These are phyloP conservation scores for Massariosphaeria phaeospora DNA, from an alignment of 495 filamentous ascomycete species.

Conservation along the genomic window DNA sequence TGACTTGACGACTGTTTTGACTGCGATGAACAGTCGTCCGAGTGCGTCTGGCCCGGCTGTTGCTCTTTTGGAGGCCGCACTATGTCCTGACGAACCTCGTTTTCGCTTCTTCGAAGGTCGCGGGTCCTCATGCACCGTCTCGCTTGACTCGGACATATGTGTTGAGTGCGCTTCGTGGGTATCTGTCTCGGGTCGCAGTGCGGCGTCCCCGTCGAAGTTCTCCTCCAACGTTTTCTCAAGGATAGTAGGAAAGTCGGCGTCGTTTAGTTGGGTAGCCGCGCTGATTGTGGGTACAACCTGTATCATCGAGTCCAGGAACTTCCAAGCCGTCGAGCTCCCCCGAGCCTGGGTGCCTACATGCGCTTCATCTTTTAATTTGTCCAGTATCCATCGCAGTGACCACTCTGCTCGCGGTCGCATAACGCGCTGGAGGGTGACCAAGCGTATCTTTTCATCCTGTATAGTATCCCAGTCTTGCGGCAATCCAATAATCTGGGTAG, in stretches of 20 bases:
- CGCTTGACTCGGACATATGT: slow-evolving; percentile 18
- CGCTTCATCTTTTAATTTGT: slow-evolving; percentile 48
- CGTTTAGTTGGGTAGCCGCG: slow-evolving; percentile 20
- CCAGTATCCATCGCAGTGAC: slow-evolving; percentile 63
- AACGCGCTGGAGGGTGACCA: slow-evolving; percentile 37
- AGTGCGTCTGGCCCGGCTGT: not conserved
- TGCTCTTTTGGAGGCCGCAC: slow-evolving; percentile 12
- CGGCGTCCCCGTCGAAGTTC: slow-evolving; percentile 16
- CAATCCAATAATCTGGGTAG: slow-evolving; percentile 23
- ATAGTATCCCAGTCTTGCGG: slow-evolving; percentile 35
- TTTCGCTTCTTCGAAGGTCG: slow-evolving; percentile 28
- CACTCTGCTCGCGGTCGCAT: slow-evolving; percentile 54
- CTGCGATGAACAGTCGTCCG: slow-evolving; percentile 17
- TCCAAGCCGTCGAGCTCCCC: slow-evolving; percentile 29
- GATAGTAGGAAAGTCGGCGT: slow-evolving; percentile 22
- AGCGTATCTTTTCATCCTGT: slow-evolving; percentile 1
- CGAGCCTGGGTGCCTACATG: slow-evolving; percentile 28
- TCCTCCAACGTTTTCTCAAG: slow-evolving; percentile 29
- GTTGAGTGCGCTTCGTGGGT: not conserved
- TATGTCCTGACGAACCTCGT: slow-evolving; percentile 8
- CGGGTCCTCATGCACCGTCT: slow-evolving; percentile 19
- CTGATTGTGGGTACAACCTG: slow-evolving; percentile 27
- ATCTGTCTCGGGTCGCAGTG: not conserved
- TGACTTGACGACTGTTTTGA: slow-evolving; percentile 15
- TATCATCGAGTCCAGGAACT: slow-evolving; percentile 17